phyloP scores from a whole-genome alignment of 2,329 filamentous ascomycete genomes.

The Fusarium buxicola region DNA sequence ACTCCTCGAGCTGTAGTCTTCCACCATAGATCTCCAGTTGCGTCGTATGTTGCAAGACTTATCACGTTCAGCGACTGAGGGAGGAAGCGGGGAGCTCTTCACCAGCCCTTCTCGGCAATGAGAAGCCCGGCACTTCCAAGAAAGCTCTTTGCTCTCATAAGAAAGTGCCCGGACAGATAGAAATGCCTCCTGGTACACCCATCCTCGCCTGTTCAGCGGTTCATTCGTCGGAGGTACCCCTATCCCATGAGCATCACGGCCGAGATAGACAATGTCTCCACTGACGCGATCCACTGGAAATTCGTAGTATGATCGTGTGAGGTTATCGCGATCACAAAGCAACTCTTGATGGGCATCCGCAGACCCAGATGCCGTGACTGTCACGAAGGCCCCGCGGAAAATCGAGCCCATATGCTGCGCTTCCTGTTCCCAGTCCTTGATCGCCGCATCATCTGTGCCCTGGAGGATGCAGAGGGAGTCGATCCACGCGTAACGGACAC shows the following conservation, averaged over 20 bases:
- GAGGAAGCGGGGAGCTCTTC: background rate
- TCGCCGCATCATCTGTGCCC: background rate
- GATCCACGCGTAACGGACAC: conserved; percentile 5
- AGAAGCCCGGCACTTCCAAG: background rate
- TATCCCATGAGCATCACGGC: background rate
- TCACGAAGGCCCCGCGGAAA: background rate
- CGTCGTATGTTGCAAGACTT: background rate
- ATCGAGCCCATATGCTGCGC: background rate
- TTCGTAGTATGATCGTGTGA: background rate
- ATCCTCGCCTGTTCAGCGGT: background rate
- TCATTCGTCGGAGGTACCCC: background rate
- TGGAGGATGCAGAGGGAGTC: conserved; percentile 16
- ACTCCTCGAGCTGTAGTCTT: background rate
- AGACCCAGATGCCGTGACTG: background rate
- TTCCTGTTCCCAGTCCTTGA: background rate
- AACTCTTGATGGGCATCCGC: background rate
- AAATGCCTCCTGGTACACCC: background rate
- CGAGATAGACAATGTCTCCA: background rate
- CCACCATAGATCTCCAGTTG: background rate
- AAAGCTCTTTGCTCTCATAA: background rate
- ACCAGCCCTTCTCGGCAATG: background rate
- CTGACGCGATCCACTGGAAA: background rate
- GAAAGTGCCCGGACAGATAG: background rate
- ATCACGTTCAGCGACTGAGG: background rate
- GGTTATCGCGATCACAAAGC: background rate